Evolutionary conservation across 139 green algal species (phyloP), one percentile per base, ranked within the genome.

Genomic region (Tetraselmis chui): DNA sequence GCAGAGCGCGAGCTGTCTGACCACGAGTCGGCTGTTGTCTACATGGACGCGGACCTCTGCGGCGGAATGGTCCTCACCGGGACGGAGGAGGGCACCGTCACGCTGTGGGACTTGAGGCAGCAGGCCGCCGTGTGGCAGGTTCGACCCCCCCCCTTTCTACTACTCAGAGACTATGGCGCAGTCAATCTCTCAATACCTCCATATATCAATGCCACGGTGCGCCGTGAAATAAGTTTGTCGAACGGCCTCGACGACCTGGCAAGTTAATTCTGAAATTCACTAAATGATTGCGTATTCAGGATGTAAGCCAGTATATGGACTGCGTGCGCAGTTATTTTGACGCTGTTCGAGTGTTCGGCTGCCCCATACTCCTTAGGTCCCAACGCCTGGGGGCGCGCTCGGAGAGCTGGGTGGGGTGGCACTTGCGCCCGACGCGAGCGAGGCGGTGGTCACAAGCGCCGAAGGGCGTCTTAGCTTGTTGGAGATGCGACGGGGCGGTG

Each of bases 11-110:
- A 92, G 83, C 76, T 94, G 29, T 32, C 76, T 18, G 89, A 91
- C 25, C 78, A 90, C 1, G 88, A 91, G 11, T 79, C 76, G 24
- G 90, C 87, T 59, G 86, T 95, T 67, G 95, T 91, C 91, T 83
- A 82, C 0, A 30, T 86, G 32, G 79, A 80, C 22, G 78, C 59
- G 23, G n/a, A 30, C 59, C n/a, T 29, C 0, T 31, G 83, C 0
- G 84, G 83, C 0, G 67, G 82, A 26, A 59, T 91, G 30, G 45
- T 94, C 76, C 80, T 92, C 1, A 86, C 87, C 1, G 93, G 93
- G 74, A 94, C 90, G 0, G 91, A 95, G 79, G 92, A 95, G 75
- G 93, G 93, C 32, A 28, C 81, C 23, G 88, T 97, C 23, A 30
- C 84, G 23, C 76, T 83, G 0, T 93, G 87, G 84, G 92, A 96